Conservation (phyloP, 148 eudicot genomes). For the Chenopodium album region DNA sequence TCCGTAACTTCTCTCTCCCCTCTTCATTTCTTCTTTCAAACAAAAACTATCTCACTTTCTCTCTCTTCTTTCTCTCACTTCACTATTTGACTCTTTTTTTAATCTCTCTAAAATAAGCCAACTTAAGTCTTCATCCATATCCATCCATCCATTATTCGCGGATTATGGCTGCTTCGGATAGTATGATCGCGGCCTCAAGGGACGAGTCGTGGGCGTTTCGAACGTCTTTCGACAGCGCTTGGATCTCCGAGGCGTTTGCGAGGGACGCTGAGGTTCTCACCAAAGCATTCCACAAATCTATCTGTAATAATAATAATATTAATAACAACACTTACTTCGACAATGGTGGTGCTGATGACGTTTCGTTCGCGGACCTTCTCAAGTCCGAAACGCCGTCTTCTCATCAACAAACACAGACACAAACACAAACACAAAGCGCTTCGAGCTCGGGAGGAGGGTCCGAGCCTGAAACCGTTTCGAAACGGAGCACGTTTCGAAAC, state of each 20-base stretch:
- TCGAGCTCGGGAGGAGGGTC: conserved; percentile 18
- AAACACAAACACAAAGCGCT: neutral
- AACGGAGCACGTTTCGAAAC: conserved; percentile 28
- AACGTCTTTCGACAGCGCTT: conserved; percentile 42
- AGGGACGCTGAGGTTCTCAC: conserved; percentile 56
- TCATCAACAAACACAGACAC: neutral
- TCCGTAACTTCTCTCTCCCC: neutral
- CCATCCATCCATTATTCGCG: neutral
- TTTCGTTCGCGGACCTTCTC: conserved; percentile 3
- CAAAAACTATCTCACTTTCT: neutral
- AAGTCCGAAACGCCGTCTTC: conserved; percentile 21
- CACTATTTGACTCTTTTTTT: neutral
- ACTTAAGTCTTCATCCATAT: too few relatives aligned
- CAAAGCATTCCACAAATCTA: conserved; percentile 20
- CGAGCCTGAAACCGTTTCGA: conserved; percentile 33
- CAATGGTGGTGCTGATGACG: neutral
- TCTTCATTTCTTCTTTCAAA: neutral
- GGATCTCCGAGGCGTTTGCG: conserved; percentile 55
- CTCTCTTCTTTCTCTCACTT: neutral
- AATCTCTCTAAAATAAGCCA: too few relatives aligned
- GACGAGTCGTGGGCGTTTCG: conserved; percentile 57
- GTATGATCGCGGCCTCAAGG: conserved; percentile 25
- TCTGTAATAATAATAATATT: neutral
- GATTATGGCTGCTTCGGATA: conserved; percentile 53
- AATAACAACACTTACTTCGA: too few relatives aligned